Conservation (phyloP, 2,329 filamentous ascomycete genomes). For the Botrytis medusae region DNA sequence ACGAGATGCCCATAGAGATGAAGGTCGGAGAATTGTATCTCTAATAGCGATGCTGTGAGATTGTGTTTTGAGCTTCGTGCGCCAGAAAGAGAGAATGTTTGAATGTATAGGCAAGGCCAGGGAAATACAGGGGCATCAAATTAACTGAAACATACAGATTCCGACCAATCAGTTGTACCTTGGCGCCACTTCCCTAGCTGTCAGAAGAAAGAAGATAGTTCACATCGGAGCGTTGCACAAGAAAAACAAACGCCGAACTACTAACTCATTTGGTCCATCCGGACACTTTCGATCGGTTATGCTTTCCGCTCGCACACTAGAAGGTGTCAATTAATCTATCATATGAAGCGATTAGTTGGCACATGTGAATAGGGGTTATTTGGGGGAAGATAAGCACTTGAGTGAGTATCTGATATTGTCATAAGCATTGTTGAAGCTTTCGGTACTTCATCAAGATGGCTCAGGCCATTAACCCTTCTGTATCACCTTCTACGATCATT, state of each 20-base stretch:
- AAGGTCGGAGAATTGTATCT: slow-evolving; percentile 15
- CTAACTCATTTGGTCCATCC: slow-evolving; percentile 7
- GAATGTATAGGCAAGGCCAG: background rate
- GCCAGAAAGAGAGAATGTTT: background rate
- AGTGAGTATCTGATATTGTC: background rate
- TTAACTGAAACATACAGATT: slow-evolving; percentile 11
- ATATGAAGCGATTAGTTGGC: background rate
- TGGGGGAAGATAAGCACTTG: background rate
- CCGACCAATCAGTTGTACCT: background rate
- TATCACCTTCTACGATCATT: background rate
- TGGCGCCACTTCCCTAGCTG: background rate
- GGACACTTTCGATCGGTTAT: slow-evolving; percentile 11
- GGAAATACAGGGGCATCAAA: background rate
- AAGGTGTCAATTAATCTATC: slow-evolving; percentile 14
- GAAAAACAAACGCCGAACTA: slow-evolving; percentile 14
- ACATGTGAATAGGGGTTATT: background rate
- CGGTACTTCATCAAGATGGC: background rate
- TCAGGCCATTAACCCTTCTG: background rate
- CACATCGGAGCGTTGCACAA: background rate
- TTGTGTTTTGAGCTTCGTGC: background rate
- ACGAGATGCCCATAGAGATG: slow-evolving; percentile 9
- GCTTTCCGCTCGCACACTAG: background rate
- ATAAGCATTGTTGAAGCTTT: slow-evolving; percentile 2
- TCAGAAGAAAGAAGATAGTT: slow-evolving; percentile 4
- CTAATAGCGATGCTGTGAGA: slow-evolving; percentile 8